A percentile compares a stretch with the other conserved stretches of the same genome.
Evolutionary conservation across 495 filamentous ascomycete species (phyloP).

Genomic region (Durotheca rogersii): DNA sequence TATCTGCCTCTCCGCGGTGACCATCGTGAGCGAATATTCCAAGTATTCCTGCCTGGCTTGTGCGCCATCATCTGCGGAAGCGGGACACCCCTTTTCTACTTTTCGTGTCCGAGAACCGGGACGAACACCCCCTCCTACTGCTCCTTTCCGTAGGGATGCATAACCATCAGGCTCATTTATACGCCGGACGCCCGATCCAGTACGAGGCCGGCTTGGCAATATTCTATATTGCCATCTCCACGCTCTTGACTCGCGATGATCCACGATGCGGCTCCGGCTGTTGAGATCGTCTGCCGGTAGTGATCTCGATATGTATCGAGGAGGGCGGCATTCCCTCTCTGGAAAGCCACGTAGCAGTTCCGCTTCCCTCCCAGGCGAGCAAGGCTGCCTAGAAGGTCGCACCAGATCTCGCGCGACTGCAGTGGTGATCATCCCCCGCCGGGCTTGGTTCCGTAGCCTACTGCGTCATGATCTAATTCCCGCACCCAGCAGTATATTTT

Average conservation of each 20-base stretch:
- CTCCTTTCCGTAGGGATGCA: background rate
- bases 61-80: constrained; percentile 8
- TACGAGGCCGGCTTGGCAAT: constrained; percentile 22
- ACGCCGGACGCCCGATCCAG: constrained; percentile 12
- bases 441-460: background rate
- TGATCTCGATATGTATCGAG: constrained; percentile 16
- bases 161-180: constrained; percentile 17
- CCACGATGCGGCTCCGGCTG: background rate
- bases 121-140: no score
- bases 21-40: background rate
- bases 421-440: constrained; percentile 9
- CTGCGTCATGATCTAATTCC: background rate
- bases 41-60: no score
- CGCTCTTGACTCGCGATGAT: background rate
- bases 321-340: constrained; percentile 23
- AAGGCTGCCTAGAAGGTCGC: constrained; percentile 1
- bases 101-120: background rate
- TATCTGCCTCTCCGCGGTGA: background rate
- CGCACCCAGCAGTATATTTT: background rate
- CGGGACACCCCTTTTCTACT: background rate
- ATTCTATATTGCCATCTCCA: background rate
- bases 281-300: constrained; percentile 1
- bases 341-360: constrained; percentile 1
- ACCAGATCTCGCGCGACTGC: constrained; percentile 6
- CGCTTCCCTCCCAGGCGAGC: background rate